Evolutionary conservation across 805 yeast species (phyloP).

Genomic region (Pichia paraexigua): DNA sequence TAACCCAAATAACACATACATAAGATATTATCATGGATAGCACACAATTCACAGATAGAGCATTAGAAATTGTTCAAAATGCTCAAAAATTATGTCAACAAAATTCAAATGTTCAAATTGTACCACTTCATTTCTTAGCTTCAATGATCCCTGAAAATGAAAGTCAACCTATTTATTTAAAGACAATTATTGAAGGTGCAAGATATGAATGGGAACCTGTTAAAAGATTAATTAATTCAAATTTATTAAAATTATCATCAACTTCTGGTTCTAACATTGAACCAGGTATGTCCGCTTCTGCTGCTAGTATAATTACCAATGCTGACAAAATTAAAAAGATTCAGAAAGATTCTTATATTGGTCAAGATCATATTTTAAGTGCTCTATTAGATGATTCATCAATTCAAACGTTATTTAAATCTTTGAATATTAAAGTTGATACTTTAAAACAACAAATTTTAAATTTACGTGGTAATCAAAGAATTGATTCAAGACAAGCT

Average conservation of each 20-base stretch:
- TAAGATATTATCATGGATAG: slow-evolving; percentile 39
- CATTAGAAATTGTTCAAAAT: slow-evolving; percentile 67
- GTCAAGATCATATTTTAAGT: slow-evolving; percentile 86
- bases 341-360: slow-evolving; percentile 86
- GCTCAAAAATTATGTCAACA: slow-evolving; percentile 81
- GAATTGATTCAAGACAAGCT: slow-evolving; percentile 90
- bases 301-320: slow-evolving; percentile 63
- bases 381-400: slow-evolving; percentile 78
- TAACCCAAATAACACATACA: neutral
- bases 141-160: slow-evolving; percentile 72
- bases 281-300: slow-evolving; percentile 64
- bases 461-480: slow-evolving; percentile 78
- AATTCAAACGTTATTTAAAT: slow-evolving; percentile 64
- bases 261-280: slow-evolving; percentile 88
- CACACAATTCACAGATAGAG: slow-evolving; percentile 89
- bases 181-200: slow-evolving; percentile 76
- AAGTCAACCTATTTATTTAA: slow-evolving; percentile 52
- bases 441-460: slow-evolving; percentile 70
- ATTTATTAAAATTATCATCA: slow-evolving; percentile 75
- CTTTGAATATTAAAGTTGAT: slow-evolving; percentile 57
- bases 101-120: slow-evolving; percentile 72
- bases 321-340: slow-evolving; percentile 74
- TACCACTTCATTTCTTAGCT: slow-evolving; percentile 86
- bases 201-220: slow-evolving; percentile 80
- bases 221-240: slow-evolving; percentile 72